Conservation (phyloP, 805 yeast genomes). For the Candida saitoana region DNA sequence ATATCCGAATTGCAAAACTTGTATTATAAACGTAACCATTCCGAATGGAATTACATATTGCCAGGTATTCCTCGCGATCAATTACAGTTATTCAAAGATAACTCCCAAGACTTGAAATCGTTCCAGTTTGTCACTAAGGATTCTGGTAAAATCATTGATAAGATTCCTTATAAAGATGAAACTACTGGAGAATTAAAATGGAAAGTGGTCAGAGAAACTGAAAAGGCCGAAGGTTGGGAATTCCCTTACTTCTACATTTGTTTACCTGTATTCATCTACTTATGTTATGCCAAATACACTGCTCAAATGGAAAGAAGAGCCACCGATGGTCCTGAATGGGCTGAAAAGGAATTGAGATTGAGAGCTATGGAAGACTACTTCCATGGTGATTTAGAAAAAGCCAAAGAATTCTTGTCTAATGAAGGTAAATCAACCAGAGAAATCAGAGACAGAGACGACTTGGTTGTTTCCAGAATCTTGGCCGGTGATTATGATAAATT, state of each 20-base stretch:
- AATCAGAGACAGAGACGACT: conserved; percentile 64
- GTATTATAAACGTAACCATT: conserved; percentile 53
- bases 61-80: conserved; percentile 52
- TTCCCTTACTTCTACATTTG: conserved; percentile 64
- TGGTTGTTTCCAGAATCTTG: conserved; percentile 75
- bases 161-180: conserved; percentile 78
- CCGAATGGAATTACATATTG: conserved; percentile 43
- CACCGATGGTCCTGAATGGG: conserved; percentile 64
- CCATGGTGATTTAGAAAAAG: conserved; percentile 49
- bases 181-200: conserved; percentile 75
- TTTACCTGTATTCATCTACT: conserved; percentile 62
- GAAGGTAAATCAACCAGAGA: conserved; percentile 52
- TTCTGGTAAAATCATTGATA: conserved; percentile 65
- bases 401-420: conserved; percentile 50
- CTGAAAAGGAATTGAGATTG: conserved; percentile 72
- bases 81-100: conserved; percentile 52
- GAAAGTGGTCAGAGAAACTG: conserved; percentile 70
- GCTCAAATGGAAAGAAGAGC: conserved; percentile 40
- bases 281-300: conserved; percentile 48
- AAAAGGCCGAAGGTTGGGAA: conserved; percentile 83
- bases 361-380: conserved; percentile 66
- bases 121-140: conserved; percentile 50
- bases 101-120: conserved; percentile 56
- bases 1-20: conserved; percentile 68
- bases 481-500: conserved; percentile 80